Conservation (phyloP, 805 yeast species). For the Scheffersomyces amazonensis region DNA sequence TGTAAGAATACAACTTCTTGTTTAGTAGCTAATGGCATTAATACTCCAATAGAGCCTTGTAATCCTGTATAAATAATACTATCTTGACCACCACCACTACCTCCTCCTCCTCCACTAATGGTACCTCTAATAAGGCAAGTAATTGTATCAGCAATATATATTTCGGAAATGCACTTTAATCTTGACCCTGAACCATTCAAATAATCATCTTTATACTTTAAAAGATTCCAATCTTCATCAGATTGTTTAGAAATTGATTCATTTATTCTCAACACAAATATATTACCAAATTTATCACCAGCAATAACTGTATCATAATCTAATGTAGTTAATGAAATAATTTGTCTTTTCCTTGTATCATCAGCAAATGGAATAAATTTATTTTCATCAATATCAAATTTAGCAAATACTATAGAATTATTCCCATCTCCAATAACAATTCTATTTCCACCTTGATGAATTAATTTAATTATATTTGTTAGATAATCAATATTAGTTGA, state of each 20-base stretch:
- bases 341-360: conserved; percentile 66
- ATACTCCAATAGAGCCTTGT: conserved; percentile 76
- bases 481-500: conserved; percentile 43
- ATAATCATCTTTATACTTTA: conserved; percentile 25
- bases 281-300: conserved; percentile 86
- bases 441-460: conserved; percentile 50
- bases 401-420: conserved; percentile 58
- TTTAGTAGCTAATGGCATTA: conserved; percentile 63
- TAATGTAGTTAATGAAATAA: conserved; percentile 55
- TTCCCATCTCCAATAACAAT: conserved; percentile 71
- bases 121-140: conserved; percentile 53
- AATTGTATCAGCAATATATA: conserved; percentile 67
- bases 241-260: conserved; percentile 44
- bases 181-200: conserved; percentile 55
- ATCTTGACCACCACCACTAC: conserved; percentile 54
- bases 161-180: conserved; percentile 52
- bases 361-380: conserved; percentile 63
- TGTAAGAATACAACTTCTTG: conserved; percentile 60
- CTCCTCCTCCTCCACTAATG: too few relatives aligned
- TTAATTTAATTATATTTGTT: conserved; percentile 51
- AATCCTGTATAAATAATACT: conserved; percentile 69
- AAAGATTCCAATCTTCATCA: conserved; percentile 46
- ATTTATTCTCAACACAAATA: conserved; percentile 65
- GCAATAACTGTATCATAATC: conserved; percentile 77
- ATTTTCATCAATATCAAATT: conserved; percentile 46